These are phyloP conservation scores for Tuber brumale DNA, from an alignment of 495 filamentous ascomycete species.

Conservation along the genomic window DNA sequence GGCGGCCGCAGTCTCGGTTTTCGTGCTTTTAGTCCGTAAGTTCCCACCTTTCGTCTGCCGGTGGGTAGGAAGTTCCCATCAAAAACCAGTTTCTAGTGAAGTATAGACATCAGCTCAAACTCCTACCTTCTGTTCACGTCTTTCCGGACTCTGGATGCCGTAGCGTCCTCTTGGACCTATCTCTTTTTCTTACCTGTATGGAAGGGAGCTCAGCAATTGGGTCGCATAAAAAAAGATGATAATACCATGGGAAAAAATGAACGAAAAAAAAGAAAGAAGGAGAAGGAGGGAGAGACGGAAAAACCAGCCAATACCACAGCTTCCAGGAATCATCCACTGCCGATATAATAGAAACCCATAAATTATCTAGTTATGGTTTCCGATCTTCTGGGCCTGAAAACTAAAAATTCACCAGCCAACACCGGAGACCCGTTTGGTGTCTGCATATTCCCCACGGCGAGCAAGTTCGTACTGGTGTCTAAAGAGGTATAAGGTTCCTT, in stretches of 20 bases:
- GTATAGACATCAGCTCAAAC: background rate
- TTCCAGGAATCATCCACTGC: background rate
- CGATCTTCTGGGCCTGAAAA: background rate
- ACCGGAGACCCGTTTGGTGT: background rate
- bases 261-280: background rate
- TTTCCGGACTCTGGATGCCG: background rate
- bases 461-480: background rate
- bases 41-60: background rate
- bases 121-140: background rate
- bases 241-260: background rate
- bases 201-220: background rate
- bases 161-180: background rate
- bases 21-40: background rate
- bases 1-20: background rate
- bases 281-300: background rate
- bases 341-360: background rate
- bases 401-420: background rate
- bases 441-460: background rate
- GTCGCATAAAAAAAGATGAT: background rate
- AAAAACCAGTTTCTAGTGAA: background rate
- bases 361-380: conserved; percentile 1
- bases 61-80: background rate
- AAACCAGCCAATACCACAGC: background rate
- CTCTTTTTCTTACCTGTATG: background rate
- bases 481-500: background rate